Evolutionary conservation across 345 rosid species (phyloP), one percentile per base, ranked within the genome.

Genomic region (Populus nigra): DNA sequence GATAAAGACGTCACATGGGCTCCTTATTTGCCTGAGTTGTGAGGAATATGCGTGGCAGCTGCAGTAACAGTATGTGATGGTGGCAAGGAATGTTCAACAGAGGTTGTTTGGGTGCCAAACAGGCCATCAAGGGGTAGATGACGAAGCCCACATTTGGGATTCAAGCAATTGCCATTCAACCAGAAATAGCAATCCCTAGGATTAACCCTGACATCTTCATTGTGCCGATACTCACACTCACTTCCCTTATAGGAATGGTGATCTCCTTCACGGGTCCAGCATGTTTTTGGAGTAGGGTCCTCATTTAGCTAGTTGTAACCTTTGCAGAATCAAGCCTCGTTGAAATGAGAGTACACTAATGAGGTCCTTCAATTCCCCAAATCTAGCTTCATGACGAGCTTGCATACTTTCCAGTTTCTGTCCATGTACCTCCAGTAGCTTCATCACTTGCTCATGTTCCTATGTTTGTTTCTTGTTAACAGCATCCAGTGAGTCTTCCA

Each of bases 1-100:
- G 97, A 93, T 39, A 93, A 84, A 22, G 97, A 96, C 5, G 92
- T 93, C 35, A 93, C 91, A 69, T 93, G 79, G 25, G 92, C 99
- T 2, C 98, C 97, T 41, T 8, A 2, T 41, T 41, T 9, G 45
- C 45, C 45, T 41, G 12, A 41, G 11, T 9, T 41, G 12, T 41
- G 45, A 41, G 45, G 45, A 39, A 39, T 41, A 41, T 9, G 45
- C 12, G 9, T 41, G 43, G 12, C 12, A 41, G 45, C 11, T 41
- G 45, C 45, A 41, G 11, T 41, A 41, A 11, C 45, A 41, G 45
- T 4, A 41, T 41, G 12, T 0, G 45, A 41, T 41, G 12, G 12
- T 8, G 45, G 45, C 45, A 41, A 41, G 12, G 12, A 41, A 2
- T 41, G 1, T 10, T 41, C 45, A 41, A 41, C 11, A 41, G 12